Evolutionary conservation across 305 asterid species (phyloP).

Genomic region (Striga hermonthica): DNA sequence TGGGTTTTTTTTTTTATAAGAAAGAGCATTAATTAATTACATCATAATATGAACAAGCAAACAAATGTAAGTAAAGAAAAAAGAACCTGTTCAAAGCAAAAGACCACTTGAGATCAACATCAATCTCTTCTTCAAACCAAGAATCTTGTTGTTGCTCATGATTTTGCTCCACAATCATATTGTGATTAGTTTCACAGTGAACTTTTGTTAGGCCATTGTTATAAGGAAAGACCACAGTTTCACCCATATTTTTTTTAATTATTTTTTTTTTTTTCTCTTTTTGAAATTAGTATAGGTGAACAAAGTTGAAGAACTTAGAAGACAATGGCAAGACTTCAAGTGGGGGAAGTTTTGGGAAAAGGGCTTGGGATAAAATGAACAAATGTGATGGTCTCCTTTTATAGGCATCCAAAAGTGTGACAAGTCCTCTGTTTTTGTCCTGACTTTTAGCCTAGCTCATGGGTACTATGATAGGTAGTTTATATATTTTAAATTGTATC

Average conservation of each 20-base stretch:
- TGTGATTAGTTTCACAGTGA: constrained; percentile 40
- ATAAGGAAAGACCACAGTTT: constrained; percentile 55
- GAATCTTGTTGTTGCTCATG: constrained; percentile 39
- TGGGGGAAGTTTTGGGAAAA: constrained; percentile 18
- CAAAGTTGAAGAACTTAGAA: neutral
- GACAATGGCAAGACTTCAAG: neutral
- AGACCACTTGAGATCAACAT: constrained; percentile 91
- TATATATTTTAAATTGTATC: no score
- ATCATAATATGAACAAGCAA: no score
- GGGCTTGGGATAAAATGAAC: constrained; percentile 6
- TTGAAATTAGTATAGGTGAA: neutral
- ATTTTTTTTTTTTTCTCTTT: neutral
- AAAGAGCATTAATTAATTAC: no score
- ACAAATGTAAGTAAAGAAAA: no score
- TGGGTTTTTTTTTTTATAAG: no score
- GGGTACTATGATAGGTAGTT: no score
- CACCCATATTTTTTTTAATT: constrained; percentile 49
- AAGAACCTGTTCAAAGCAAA: constrained; percentile 75
- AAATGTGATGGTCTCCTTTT: constrained; percentile 38
- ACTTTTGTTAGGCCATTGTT: constrained; percentile 54
- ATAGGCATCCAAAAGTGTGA: constrained; percentile 38
- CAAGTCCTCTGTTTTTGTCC: constrained; percentile 16
- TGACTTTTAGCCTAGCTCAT: neutral
- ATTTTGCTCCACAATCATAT: constrained; percentile 34
- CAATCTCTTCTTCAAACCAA: constrained; percentile 95